Percentiles rank a stretch among this genome's conserved stretches.
phyloP scores from a whole-genome alignment of 495 filamentous ascomycete genomes.

The Neurospora sp. region DNA sequence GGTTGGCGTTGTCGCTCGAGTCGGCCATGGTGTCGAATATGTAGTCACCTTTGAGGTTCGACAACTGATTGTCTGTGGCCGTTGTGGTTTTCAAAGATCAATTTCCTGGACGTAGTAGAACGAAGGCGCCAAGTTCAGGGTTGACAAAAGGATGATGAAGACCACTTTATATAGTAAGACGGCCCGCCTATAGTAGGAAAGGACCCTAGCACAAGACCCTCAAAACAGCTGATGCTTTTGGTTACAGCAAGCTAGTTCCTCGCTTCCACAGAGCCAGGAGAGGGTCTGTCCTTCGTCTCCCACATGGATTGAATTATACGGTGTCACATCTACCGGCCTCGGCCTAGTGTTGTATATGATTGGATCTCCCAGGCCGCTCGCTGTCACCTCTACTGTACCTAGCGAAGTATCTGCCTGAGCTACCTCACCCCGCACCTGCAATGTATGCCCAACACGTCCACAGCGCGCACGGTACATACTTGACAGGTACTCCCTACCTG shows the following conservation, averaged over 20 bases:
- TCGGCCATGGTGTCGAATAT: slow-evolving; percentile 29
- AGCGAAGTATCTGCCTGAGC: not conserved
- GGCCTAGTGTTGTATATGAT: not conserved
- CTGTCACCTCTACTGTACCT: not conserved
- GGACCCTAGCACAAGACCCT: not conserved
- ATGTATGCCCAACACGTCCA: not conserved
- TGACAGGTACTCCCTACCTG: not conserved
- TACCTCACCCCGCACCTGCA: not conserved
- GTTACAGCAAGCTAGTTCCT: not conserved
- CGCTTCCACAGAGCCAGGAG: not conserved
- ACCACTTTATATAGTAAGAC: not conserved
- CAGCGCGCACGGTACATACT: not conserved
- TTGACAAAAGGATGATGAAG: not conserved
- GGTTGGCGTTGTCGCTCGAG: slow-evolving; percentile 13
- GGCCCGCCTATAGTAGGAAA: not conserved
- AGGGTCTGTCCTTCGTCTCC: not conserved
- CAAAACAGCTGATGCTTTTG: not conserved
- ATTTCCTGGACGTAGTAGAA: not conserved
- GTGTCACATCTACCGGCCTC: not conserved
- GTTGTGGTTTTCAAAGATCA: not conserved
- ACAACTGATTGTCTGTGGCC: not conserved
- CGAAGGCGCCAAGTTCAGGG: not conserved
- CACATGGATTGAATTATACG: not conserved
- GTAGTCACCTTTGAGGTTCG: not conserved
- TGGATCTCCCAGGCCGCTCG: not conserved